Evolutionary conservation across 768 basidiomycete genomes (phyloP), one percentile per base, ranked within the genome.

Genomic region (Xerocomellus amylosporus): DNA sequence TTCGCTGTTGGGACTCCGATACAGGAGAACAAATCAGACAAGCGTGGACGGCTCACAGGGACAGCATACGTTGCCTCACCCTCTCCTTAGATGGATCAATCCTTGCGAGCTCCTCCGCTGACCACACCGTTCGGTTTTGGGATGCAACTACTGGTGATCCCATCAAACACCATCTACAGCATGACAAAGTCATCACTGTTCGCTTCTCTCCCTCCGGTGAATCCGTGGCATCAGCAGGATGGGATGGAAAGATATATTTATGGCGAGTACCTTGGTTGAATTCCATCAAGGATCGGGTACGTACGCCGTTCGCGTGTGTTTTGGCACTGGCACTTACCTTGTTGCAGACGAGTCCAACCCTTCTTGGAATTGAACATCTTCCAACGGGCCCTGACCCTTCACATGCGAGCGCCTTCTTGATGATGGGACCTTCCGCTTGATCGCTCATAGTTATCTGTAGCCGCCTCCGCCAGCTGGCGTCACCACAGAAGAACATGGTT

Each of bases 111-210:
- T 47, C 40, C 2, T 61, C 61, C 2, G 1, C 0, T 4, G 59
- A 61, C 46, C 0, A 15, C 3, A 41, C 53, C 0, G 13, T 61
- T 30, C 43, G 61, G 13, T 45, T 62, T 33, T 62, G 59, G 61
- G 14, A 54, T 7, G 2, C 44, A 10, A 9, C 40, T 1, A 49
- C 38, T 22, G 55, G 59, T 2, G 0, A 14, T 15, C 37, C 46
- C 1, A 3, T 61, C 2, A 46, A 19, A 15, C 24, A n/a, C n/a
- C n/a, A 9, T 31, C 26, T 56, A n/a, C 51, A 20, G 5, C 41
- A 45, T 19, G 2, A 0, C 0, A 0, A 1, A 15, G 40, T n/a
- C n/a, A n/a, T n/a, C 0, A 12, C 3, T 3, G 22, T 40, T 15
- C 20, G 38, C 22, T 46, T 55, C 20, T 46, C 54, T n/a, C 51